These are phyloP conservation scores for Cytidiella melzeri DNA, from an alignment of 768 basidiomycete species.

Conservation along the genomic window DNA sequence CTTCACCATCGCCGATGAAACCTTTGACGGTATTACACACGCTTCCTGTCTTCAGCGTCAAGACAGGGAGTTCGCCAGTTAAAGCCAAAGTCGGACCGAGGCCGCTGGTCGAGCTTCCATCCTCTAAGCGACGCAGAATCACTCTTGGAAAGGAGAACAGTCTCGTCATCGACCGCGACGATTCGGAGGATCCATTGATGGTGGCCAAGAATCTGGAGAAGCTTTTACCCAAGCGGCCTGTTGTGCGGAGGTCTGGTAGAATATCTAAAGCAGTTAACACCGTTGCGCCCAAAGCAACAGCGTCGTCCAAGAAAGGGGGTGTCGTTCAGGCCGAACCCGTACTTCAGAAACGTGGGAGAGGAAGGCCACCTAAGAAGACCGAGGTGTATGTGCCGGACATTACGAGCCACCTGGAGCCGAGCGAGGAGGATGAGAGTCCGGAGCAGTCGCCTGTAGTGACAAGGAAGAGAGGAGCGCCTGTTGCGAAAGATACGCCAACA, in stretches of 20 bases:
- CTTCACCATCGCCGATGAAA: conserved; percentile 19
- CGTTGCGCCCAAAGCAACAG: too few relatives aligned
- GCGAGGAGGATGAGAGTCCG: conserved; percentile 9
- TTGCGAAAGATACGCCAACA: neutral
- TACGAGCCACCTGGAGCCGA: conserved; percentile 3
- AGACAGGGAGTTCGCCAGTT: conserved; percentile 6
- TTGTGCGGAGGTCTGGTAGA: neutral
- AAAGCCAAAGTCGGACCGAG: conserved; percentile 10
- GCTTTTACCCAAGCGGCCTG: conserved; percentile 15
- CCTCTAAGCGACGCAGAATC: neutral
- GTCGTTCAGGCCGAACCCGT: too few relatives aligned
- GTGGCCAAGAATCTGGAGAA: conserved; percentile 15
- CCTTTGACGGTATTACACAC: conserved; percentile 6
- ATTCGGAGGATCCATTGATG: conserved; percentile 11
- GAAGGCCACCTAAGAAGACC: neutral
- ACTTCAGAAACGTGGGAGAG: neutral
- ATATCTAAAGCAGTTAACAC: neutral
- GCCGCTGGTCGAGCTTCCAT: neutral
- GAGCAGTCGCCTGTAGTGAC: conserved; percentile 7
- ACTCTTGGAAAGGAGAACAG: neutral
- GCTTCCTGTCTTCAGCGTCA: neutral
- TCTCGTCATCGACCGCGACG: conserved; percentile 4
- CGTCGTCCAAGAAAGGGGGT: too few relatives aligned
- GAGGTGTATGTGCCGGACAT: conserved; percentile 2
- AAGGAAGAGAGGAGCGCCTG: conserved; percentile 6